Percentiles rank a stretch among this genome's conserved stretches.
These are phyloP conservation scores for Tetrapisispora namnaoensis DNA, from an alignment of 805 yeast species.

Conservation along the genomic window DNA sequence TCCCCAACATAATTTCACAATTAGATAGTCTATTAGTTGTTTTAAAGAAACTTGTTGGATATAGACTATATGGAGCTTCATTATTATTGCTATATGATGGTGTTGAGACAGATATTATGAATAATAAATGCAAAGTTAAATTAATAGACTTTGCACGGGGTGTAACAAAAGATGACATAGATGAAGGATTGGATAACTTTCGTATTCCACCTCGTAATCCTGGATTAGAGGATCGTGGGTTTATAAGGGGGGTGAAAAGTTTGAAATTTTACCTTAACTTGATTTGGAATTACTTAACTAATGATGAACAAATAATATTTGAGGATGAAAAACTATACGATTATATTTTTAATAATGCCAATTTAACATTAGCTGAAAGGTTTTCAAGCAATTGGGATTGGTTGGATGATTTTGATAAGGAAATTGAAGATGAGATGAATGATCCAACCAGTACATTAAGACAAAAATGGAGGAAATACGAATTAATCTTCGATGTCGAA, in stretches of 20 bases:
- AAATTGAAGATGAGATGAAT: slow-evolving; percentile 24
- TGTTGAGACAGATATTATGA: slow-evolving; percentile 11
- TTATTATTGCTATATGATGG: slow-evolving; percentile 86
- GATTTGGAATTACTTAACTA: slow-evolving; percentile 50
- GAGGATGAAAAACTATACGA: slow-evolving; percentile 17
- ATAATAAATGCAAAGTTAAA: slow-evolving; percentile 39
- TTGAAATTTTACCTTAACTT: slow-evolving; percentile 54
- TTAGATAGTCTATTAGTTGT: slow-evolving; percentile 49
- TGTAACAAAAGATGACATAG: slow-evolving; percentile 52
- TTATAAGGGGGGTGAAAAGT: slow-evolving; percentile 70
- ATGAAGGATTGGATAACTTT: slow-evolving; percentile 30
- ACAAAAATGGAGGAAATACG: slow-evolving; percentile 30
- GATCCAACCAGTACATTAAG: slow-evolving; percentile 24
- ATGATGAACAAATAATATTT: slow-evolving; percentile 24
- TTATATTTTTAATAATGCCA: slow-evolving; percentile 12
- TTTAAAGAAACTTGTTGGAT: slow-evolving; percentile 52
- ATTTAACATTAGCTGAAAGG: slow-evolving; percentile 14
- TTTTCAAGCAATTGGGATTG: slow-evolving; percentile 28
- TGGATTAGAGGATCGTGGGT: slow-evolving; percentile 64
- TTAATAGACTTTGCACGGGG: slow-evolving; percentile 95
- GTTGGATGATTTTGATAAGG: slow-evolving; percentile 32
- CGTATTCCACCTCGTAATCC: slow-evolving; percentile 67
- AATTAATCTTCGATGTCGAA: slow-evolving; percentile 27
- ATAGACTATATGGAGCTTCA: slow-evolving; percentile 87
- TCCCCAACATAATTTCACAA: slow-evolving; percentile 55